Evolutionary conservation across 1,139 yeast genomes (phyloP).

Genomic region (Suhomyces bolitotheri): DNA sequence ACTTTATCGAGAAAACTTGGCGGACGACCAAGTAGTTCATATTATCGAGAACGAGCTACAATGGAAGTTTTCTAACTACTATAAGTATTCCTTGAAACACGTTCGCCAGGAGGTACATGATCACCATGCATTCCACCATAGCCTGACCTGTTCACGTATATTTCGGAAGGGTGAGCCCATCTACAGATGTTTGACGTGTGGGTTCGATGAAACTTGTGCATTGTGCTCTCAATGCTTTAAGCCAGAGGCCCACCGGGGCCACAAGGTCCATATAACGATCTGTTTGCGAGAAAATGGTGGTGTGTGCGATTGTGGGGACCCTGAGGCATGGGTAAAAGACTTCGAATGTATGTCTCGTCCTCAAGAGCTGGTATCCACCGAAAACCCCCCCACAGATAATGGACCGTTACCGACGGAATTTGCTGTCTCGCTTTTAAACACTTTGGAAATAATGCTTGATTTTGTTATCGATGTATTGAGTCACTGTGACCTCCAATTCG

Average conservation of each 20-base stretch:
- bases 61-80: constrained; percentile 38
- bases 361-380: constrained; percentile 8
- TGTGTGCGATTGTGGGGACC: constrained; percentile 70
- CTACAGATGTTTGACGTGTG: constrained; percentile 81
- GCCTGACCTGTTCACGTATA: constrained; percentile 74
- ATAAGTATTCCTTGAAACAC: constrained; percentile 25
- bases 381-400: constrained; percentile 1
- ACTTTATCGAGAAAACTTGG: constrained; percentile 20
- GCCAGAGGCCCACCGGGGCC: constrained; percentile 70
- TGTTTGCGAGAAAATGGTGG: constrained; percentile 87
- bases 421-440: constrained; percentile 33
- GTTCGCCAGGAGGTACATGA: constrained; percentile 27
- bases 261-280: constrained; percentile 70
- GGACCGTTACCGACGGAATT: constrained; percentile 37
- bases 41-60: constrained; percentile 36
- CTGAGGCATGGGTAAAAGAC: constrained; percentile 54
- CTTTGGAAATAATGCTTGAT: constrained; percentile 64
- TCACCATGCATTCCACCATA: constrained; percentile 55
- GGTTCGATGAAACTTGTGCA: constrained; percentile 83
- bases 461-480: constrained; percentile 73
- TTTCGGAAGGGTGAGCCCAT: constrained; percentile 86
- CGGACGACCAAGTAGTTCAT: constrained; percentile 15
- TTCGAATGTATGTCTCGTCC: constrained; percentile 30
- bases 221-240: constrained; percentile 78
- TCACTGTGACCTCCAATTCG: constrained; percentile 41